phyloP scores from a whole-genome alignment of 2,329 filamentous ascomycete genomes.

The Achaetomium macrosporum region DNA sequence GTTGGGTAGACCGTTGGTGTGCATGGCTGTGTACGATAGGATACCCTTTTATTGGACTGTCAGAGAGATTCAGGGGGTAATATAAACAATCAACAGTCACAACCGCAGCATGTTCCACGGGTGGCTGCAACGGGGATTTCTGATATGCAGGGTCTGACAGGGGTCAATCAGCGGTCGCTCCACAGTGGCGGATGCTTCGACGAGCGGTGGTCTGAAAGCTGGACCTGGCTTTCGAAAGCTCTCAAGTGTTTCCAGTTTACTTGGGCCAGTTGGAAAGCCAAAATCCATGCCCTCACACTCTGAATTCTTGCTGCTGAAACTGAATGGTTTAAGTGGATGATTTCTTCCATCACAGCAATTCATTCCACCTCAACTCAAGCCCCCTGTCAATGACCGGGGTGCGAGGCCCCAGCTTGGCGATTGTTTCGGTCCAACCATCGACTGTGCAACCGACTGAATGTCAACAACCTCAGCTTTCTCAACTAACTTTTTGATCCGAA shows the following conservation, averaged over 20 bases:
- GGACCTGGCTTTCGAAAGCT: too few relatives aligned
- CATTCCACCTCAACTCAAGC: too few relatives aligned
- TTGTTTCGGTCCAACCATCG: constrained; percentile 6
- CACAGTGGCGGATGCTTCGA: background rate
- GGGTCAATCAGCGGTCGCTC: background rate
- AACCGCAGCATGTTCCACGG: background rate
- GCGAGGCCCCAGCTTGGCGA: background rate
- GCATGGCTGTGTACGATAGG: constrained; percentile 11
- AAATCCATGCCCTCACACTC: too few relatives aligned
- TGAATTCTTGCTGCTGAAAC: too few relatives aligned
- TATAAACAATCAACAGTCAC: background rate
- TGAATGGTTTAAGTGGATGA: too few relatives aligned
- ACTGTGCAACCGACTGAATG: constrained; percentile 9
- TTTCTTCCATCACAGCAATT: too few relatives aligned
- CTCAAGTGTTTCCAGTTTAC: too few relatives aligned
- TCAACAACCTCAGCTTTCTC: constrained; percentile 5
- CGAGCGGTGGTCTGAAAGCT: too few relatives aligned
- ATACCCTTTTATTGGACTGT: constrained; percentile 9
- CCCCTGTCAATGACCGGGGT: background rate
- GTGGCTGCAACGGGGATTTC: background rate
- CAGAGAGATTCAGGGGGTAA: too few relatives aligned
- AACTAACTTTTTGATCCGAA: background rate
- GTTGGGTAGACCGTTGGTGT: constrained; percentile 2
- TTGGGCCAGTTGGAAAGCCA: too few relatives aligned
- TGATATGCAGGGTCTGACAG: constrained; percentile 8